These are phyloP conservation scores for Neonectria coccinea DNA, from an alignment of 2,329 filamentous ascomycete species.

Conservation along the genomic window DNA sequence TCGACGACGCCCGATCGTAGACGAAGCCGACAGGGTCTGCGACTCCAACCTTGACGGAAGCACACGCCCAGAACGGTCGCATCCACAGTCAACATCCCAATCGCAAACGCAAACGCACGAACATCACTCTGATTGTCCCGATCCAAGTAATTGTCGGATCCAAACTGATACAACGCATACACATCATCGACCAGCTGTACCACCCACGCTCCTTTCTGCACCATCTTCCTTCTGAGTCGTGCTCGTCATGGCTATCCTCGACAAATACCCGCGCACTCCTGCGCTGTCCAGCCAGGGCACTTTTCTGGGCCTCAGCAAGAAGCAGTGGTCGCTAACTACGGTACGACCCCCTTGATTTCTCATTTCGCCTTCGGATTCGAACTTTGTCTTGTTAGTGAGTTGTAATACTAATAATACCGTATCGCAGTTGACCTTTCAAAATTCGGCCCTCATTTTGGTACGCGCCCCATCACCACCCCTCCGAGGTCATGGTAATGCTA, in stretches of 20 bases:
- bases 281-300: conserved; percentile 24
- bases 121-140: conserved; percentile 14
- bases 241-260: conserved; percentile 41
- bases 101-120: conserved; percentile 27
- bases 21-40: neutral
- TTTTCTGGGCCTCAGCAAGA: conserved; percentile 43
- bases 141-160: neutral
- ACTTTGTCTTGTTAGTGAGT: neutral
- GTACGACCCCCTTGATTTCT: conserved; percentile 18
- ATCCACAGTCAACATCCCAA: conserved; percentile 37
- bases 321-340: conserved; percentile 44
- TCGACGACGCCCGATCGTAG: conserved; percentile 6
- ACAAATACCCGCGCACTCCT: conserved; percentile 26
- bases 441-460: conserved; percentile 81
- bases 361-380: neutral
- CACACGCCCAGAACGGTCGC: conserved; percentile 24
- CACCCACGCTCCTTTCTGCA: conserved; percentile 5
- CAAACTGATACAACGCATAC: conserved; percentile 3
- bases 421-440: conserved; percentile 76
- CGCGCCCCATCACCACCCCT: conserved; percentile 38
- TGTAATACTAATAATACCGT: conserved; percentile 28
- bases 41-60: conserved; percentile 1
- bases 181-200: conserved; percentile 9
- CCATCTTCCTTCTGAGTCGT: conserved; percentile 8
- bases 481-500: conserved; percentile 74